Evolutionary conservation across 2,329 filamentous ascomycete species (phyloP).

Genomic region (Stemphylium vesicarium): DNA sequence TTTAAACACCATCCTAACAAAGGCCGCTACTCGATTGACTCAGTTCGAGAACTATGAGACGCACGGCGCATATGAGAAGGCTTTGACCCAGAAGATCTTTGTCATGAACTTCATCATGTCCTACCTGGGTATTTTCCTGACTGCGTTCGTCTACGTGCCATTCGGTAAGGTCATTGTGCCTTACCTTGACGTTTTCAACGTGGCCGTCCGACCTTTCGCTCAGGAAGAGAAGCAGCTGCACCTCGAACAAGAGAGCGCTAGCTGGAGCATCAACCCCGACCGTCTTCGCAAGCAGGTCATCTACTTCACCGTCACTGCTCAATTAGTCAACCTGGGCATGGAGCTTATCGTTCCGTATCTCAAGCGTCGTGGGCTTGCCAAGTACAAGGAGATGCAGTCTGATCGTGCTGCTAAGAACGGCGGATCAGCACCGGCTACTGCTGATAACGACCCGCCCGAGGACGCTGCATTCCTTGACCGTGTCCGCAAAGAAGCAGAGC

Average conservation of each 20-base stretch:
- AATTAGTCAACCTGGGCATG: constrained; percentile 84
- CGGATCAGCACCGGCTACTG: constrained; percentile 56
- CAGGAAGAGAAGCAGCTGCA: constrained; percentile 75
- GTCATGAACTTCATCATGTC: constrained; percentile 96
- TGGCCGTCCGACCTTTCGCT: constrained; percentile 75
- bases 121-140: constrained; percentile 84
- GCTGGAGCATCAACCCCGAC: constrained; percentile 82
- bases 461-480: constrained; percentile 81
- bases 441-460: constrained; percentile 71
- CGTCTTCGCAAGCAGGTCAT: constrained; percentile 90
- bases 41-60: constrained; percentile 93
- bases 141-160: constrained; percentile 91
- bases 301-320: constrained; percentile 93
- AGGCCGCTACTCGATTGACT: constrained; percentile 77
- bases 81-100: constrained; percentile 91
- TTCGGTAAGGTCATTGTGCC: constrained; percentile 86
- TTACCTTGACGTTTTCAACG: constrained; percentile 80
- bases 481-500: constrained; percentile 81
- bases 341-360: constrained; percentile 85
- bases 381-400: constrained; percentile 77
- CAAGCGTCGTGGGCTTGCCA: constrained; percentile 78
- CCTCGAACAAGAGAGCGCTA: constrained; percentile 52
- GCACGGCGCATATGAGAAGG: constrained; percentile 79
- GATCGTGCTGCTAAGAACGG: constrained; percentile 64
- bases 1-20: constrained; percentile 75